phyloP scores from a whole-genome alignment of 2,329 filamentous ascomycete genomes.

The Cladobotryum protrusum region DNA sequence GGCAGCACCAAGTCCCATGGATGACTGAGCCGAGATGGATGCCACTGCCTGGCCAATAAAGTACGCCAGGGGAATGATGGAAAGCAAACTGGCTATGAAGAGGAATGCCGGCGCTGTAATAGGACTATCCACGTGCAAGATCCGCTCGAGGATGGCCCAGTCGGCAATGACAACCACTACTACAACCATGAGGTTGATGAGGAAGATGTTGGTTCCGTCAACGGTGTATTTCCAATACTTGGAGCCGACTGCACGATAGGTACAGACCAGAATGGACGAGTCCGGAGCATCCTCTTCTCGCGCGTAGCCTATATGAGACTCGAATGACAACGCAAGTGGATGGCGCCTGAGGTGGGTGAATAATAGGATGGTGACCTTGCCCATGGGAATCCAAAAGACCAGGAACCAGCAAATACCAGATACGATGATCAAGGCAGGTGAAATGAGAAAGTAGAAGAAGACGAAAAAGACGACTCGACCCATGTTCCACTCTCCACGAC shows the following conservation, averaged over 20 bases:
- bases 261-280: conserved; percentile 87
- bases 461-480: conserved; percentile 93
- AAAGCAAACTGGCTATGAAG: conserved; percentile 76
- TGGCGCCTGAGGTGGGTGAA: conserved; percentile 90
- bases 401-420: conserved; percentile 91
- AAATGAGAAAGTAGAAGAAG: conserved; percentile 91
- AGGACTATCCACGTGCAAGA: conserved; percentile 62
- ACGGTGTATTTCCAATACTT: conserved; percentile 99
- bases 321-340: conserved; percentile 86
- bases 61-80: conserved; percentile 93
- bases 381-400: conserved; percentile 98
- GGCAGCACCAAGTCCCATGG: conserved; percentile 94
- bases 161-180: conserved; percentile 95
- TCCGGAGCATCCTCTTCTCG: conserved; percentile 66
- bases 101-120: conserved; percentile 80
- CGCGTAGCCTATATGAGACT: conserved; percentile 73
- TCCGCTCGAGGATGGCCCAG: conserved; percentile 69
- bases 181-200: conserved; percentile 91
- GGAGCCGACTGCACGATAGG: conserved; percentile 86
- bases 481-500: conserved; percentile 90
- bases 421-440: conserved; percentile 76
- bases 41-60: conserved; percentile 98
- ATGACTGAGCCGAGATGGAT: conserved; percentile 96
- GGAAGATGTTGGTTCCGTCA: conserved; percentile 97
- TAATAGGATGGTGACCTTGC: conserved; percentile 82